These are phyloP conservation scores for Blastosporella zonata DNA, from an alignment of 1,284 basidiomycete species.

Conservation along the genomic window DNA sequence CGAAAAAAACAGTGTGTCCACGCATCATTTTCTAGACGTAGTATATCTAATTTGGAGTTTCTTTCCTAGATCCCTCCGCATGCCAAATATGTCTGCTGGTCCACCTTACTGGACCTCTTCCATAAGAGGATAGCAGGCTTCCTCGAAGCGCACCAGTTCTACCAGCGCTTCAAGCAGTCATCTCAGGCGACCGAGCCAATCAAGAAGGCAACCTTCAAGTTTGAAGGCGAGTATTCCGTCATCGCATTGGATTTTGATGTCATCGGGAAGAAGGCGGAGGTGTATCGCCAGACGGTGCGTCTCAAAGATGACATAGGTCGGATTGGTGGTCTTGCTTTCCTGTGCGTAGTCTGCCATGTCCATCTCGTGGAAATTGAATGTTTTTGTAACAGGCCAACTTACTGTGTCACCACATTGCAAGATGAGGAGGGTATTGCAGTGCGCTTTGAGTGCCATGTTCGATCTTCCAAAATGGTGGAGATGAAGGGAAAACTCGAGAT, in stretches of 20 bases:
- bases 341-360: constrained; percentile 29
- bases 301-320: constrained; percentile 37
- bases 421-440: constrained; percentile 19
- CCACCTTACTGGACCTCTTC: constrained; percentile 36
- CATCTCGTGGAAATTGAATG: not conserved
- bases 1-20: constrained; percentile 6
- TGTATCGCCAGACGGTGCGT: constrained; percentile 28
- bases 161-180: constrained; percentile 31
- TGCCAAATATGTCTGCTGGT: constrained; percentile 38
- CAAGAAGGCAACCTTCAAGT: constrained; percentile 36
- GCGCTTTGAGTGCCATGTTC: constrained; percentile 13
- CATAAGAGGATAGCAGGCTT: constrained; percentile 36
- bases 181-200: constrained; percentile 6
- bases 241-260: constrained; percentile 42
- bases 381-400: constrained; percentile 8
- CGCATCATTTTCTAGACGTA: not conserved
- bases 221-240: constrained; percentile 54
- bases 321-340: constrained; percentile 35
- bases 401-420: constrained; percentile 20
- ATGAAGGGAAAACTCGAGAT: constrained; percentile 53
- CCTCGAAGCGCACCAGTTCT: constrained; percentile 38
- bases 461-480: constrained; percentile 20
- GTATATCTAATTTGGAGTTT: not conserved
- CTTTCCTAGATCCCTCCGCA: constrained; percentile 9
- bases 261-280: constrained; percentile 25